These are phyloP conservation scores for Tricholoma terreum DNA, from an alignment of 768 basidiomycete species.

Conservation along the genomic window DNA sequence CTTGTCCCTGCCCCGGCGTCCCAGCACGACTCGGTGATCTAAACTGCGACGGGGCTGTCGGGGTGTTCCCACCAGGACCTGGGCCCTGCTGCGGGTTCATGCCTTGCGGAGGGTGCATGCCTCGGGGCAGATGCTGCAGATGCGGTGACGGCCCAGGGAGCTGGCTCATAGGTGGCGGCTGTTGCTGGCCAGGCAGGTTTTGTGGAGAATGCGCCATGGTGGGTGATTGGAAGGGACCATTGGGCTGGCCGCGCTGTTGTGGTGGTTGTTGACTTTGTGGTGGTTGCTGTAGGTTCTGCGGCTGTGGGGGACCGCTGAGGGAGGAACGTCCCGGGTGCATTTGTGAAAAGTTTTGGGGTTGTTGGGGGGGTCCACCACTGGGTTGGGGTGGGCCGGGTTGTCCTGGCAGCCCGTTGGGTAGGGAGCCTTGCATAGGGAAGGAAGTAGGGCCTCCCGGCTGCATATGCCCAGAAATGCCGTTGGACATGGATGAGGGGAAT, in stretches of 20 bases:
- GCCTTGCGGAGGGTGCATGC: slow-evolving; percentile 49
- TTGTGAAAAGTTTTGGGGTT: slow-evolving; percentile 26
- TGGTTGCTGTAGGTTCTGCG: slow-evolving; percentile 17
- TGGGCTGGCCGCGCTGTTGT: slow-evolving; percentile 39
- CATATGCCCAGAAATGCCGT: slow-evolving; percentile 24
- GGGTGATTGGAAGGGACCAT: slow-evolving; percentile 62
- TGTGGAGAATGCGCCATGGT: slow-evolving; percentile 63
- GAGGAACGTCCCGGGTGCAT: slow-evolving; percentile 14
- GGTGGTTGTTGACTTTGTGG: slow-evolving; percentile 18
- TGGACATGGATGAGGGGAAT: slow-evolving; percentile 23
- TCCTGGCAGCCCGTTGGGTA: slow-evolving; percentile 22
- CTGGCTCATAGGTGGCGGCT: slow-evolving; percentile 43
- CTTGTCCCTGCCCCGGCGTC: slow-evolving; percentile 20
- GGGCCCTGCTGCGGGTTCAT: slow-evolving; percentile 33
- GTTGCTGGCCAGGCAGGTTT: slow-evolving; percentile 31
- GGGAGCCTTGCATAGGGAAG: slow-evolving; percentile 28
- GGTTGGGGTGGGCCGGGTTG: slow-evolving; percentile 23
- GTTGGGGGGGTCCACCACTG: slow-evolving; percentile 21
- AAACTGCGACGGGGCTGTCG: slow-evolving; percentile 37
- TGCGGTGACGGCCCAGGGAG: slow-evolving; percentile 52
- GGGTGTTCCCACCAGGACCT: slow-evolving; percentile 27
- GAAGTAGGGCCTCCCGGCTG: slow-evolving; percentile 13
- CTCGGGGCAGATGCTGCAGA: slow-evolving; percentile 38
- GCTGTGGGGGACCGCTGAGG: slow-evolving; percentile 19
- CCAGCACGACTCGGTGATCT: slow-evolving; percentile 61